These are phyloP conservation scores for Pseudogymnoascus sp. DNA, from an alignment of 2,329 filamentous ascomycete species.

Conservation along the genomic window DNA sequence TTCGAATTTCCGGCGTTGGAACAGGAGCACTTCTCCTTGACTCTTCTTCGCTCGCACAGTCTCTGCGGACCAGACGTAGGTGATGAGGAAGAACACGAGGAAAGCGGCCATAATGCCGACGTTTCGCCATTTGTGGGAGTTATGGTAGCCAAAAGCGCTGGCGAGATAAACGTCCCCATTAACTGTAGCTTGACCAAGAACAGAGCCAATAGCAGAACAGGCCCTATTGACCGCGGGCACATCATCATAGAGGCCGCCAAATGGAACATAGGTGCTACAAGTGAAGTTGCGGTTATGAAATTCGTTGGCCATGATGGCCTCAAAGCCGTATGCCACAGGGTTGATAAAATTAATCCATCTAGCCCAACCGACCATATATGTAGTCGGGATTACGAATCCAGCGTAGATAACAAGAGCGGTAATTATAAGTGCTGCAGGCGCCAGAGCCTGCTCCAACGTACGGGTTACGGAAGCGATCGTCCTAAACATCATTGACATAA, in stretches of 20 bases:
- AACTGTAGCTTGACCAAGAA: conserved; percentile 46
- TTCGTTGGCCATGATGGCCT: conserved; percentile 63
- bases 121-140: conserved; percentile 52
- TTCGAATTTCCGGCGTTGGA: conserved; percentile 44
- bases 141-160: conserved; percentile 46
- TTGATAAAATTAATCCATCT: conserved; percentile 59
- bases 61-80: conserved; percentile 57
- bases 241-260: conserved; percentile 39
- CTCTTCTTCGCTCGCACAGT: conserved; percentile 58
- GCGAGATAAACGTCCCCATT: conserved; percentile 52
- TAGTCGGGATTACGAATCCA: conserved; percentile 56
- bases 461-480: conserved; percentile 68
- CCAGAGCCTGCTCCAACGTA: conserved; percentile 60
- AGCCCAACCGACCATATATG: conserved; percentile 58
- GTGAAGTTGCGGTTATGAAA: conserved; percentile 53
- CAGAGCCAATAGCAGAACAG: conserved; percentile 54
- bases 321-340: conserved; percentile 64
- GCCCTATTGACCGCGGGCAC: conserved; percentile 37
- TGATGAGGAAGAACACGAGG: conserved; percentile 54
- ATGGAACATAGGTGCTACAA: conserved; percentile 47
- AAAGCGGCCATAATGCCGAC: conserved; percentile 57
- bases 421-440: conserved; percentile 48
- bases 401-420: conserved; percentile 32
- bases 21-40: conserved; percentile 70
- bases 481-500: conserved; percentile 80